Percentiles rank a stretch among this genome's conserved stretches.
These are phyloP conservation scores for Penicillium macrosclerotiorum DNA, from an alignment of 495 filamentous ascomycete species.

Conservation along the genomic window DNA sequence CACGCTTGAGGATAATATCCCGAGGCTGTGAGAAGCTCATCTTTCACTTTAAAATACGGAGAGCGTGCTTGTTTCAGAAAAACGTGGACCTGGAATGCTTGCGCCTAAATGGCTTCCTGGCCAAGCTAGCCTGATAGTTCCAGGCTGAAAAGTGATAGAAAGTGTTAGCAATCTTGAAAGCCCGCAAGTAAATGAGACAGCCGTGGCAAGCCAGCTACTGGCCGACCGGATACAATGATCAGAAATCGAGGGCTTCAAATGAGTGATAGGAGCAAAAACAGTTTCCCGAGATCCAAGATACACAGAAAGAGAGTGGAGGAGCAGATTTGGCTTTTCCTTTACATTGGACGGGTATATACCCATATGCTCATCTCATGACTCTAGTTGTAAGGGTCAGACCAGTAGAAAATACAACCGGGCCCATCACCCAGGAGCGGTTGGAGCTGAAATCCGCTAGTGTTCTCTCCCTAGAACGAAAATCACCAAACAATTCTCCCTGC, in stretches of 20 bases:
- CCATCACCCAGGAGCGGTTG: slow-evolving; percentile 11
- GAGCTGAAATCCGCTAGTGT: slow-evolving; percentile 19
- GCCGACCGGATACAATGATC: not conserved
- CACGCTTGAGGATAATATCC: slow-evolving; percentile 16
- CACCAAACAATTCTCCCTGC: slow-evolving; percentile 15
- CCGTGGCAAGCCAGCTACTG: too few species aligned
- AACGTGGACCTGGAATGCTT: too few species aligned
- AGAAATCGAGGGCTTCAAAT: slow-evolving; percentile 3
- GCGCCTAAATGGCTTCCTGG: too few species aligned
- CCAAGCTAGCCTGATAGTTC: too few species aligned
- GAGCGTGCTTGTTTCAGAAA: too few species aligned
- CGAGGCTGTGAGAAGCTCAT: slow-evolving; percentile 19
- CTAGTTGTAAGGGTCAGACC: slow-evolving; percentile 1
- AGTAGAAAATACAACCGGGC: slow-evolving; percentile 17
- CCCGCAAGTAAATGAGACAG: too few species aligned
- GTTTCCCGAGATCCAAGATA: slow-evolving; percentile 1
- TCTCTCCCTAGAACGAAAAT: slow-evolving; percentile 7
- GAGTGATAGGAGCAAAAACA: slow-evolving; percentile 5
- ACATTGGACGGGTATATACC: slow-evolving; percentile 1
- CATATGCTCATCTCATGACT: too few species aligned
- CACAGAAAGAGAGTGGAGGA: not conserved
- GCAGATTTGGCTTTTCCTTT: slow-evolving; percentile 3
- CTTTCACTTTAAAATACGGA: not conserved
- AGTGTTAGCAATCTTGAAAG: too few species aligned
- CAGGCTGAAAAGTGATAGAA: not conserved